Percentiles rank a stretch among this genome's conserved stretches.
Conservation (phyloP, 2,329 filamentous ascomycete genomes). For the Nigrograna mackinnonii region DNA sequence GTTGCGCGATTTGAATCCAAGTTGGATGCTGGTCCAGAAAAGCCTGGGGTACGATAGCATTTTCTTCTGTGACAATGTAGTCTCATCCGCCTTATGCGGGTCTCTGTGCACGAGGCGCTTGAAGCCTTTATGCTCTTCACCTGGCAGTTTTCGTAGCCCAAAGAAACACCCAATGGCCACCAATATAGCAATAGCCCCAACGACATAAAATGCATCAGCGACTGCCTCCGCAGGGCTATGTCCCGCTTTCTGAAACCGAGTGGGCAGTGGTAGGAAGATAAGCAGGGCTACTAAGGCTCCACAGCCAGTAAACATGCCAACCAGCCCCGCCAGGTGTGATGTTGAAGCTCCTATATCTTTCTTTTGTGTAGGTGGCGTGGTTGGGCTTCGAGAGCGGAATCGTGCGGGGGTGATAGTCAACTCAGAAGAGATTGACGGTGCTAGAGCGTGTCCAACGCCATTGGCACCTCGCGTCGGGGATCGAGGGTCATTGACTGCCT, state of each 20-base stretch:
- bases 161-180: constrained; percentile 78
- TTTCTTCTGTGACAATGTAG: constrained; percentile 53
- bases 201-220: constrained; percentile 84
- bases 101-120: constrained; percentile 38
- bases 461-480: constrained; percentile 31
- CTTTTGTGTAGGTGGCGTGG: constrained; percentile 11
- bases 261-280: constrained; percentile 85
- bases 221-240: constrained; percentile 75
- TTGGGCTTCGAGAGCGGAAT: constrained; percentile 41
- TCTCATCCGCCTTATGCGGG: constrained; percentile 21
- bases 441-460: constrained; percentile 59
- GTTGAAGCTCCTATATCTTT: constrained; percentile 47
- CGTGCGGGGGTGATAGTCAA: constrained; percentile 71
- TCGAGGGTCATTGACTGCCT: constrained; percentile 26
- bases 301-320: constrained; percentile 90
- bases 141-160: constrained; percentile 69
- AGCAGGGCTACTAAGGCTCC: constrained; percentile 83
- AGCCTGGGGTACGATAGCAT: constrained; percentile 59
- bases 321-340: constrained; percentile 78
- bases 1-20: constrained; percentile 75
- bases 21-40: constrained; percentile 46
- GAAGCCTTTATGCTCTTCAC: constrained; percentile 80
- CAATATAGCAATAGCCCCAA: constrained; percentile 70
- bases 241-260: constrained; percentile 74
- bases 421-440: constrained; percentile 73